Conservation (phyloP, 108 stramenopile species). For the Hondaea fermentalgiana region DNA sequence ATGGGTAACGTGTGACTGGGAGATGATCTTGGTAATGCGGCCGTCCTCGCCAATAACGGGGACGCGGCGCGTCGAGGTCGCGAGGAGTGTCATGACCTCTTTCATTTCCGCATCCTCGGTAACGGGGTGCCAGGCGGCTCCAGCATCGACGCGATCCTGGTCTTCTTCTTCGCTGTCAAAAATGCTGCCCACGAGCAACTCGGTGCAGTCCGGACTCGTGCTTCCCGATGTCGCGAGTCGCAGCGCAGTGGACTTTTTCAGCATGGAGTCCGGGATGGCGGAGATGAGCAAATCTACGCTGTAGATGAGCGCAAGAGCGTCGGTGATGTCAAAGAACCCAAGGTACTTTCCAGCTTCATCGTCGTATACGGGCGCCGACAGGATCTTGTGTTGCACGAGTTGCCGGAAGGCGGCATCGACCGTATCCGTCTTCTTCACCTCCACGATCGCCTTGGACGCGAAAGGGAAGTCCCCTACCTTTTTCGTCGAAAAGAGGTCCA, state of each 20-base stretch:
- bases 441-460: background rate
- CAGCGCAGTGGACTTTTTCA: background rate
- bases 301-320: slow-evolving; percentile 15
- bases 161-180: background rate
- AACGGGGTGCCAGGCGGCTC: background rate
- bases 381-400: background rate
- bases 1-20: background rate
- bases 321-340: slow-evolving; percentile 5
- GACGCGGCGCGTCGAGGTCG: background rate
- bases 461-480: background rate
- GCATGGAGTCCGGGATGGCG: slow-evolving; percentile 14
- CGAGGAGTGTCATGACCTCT: background rate
- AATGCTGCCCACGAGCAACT: slow-evolving; percentile 4
- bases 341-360: background rate
- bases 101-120: background rate
- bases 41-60: background rate
- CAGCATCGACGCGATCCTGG: background rate
- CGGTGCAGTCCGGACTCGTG: background rate
- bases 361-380: background rate
- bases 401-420: background rate
- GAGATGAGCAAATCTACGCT: slow-evolving; percentile 2
- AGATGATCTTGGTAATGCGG: background rate
- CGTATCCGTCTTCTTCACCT: slow-evolving; percentile 9
- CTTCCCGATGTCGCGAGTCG: background rate
- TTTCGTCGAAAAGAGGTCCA: background rate